Evolutionary conservation across 1,284 basidiomycete species (phyloP), one percentile per base, ranked within the genome.

Genomic region (Sanghuangporus baumii): DNA sequence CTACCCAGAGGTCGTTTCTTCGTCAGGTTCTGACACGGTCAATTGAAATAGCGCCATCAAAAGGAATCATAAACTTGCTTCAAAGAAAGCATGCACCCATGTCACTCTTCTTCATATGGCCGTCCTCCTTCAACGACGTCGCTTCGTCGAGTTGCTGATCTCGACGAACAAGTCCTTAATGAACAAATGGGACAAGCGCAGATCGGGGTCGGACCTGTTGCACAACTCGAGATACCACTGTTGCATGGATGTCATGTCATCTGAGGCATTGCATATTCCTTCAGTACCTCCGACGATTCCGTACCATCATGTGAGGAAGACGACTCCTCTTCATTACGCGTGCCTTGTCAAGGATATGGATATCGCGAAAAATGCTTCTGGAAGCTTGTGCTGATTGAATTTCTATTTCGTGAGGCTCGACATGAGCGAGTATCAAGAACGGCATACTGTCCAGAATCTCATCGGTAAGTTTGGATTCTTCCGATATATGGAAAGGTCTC

Each of bases 241-340:
- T 31, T 31, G 26, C 26, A 31, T 31, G 26, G 26, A 31, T 4
- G 26, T 5, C 26, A 31, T 31, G 26, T 31, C 26, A 5, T 31
- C 14, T 23, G 40, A 55, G 11, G 11, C 11, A 26, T 11, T 18
- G 5, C 6, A 5, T 51, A 26, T 12, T 6, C 26, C 20, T 23
- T 26, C 23, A 11, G 48, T 23, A 51, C 20, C 20, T 9, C 40
- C 23, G n/a, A 31, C 23, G 11, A 47, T 62, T 52, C 57, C 62
- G 9, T 48, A 59, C 41, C 14, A 55, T 1, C 43, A 47, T 40
- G 50, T 59, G 12, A 40, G 55, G 23, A 57, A 38, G 11, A 50
- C 62, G 38, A 63, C 62, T 7, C 31, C 62, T 12, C 41, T 63
- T 18, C 62, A 63, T 48, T 59, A 59, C 48, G 62, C 62, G 2